Evolutionary conservation across 2,329 filamentous ascomycete genomes (phyloP).

Genomic region (Daldinia eschscholtzii): DNA sequence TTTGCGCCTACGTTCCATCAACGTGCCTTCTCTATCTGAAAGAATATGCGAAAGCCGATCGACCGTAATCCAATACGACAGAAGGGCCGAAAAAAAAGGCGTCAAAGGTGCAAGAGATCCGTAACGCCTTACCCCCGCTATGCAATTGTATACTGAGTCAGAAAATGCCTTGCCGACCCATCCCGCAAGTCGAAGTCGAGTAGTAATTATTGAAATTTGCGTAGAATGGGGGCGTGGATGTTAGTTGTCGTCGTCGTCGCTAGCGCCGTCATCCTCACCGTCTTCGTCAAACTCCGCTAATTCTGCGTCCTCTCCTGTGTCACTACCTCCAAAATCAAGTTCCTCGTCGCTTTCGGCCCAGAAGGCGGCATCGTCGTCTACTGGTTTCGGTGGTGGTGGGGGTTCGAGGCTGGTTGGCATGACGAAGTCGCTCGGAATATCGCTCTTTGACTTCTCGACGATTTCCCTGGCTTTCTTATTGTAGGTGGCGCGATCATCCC

Average conservation of each 20-base stretch:
- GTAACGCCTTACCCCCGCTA: constrained; percentile 52
- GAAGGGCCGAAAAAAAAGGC: constrained; percentile 21
- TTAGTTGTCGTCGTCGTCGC: constrained; percentile 63
- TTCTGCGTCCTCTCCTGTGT: constrained; percentile 71
- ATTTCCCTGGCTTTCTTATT: constrained; percentile 76
- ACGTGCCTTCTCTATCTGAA: constrained; percentile 32
- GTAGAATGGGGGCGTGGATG: constrained; percentile 30
- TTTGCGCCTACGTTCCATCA: constrained; percentile 8
- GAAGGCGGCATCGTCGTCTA: constrained; percentile 82
- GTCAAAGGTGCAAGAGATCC: constrained; percentile 41
- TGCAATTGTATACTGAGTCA: constrained; percentile 48
- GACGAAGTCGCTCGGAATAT: constrained; percentile 82
- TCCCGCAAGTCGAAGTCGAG: constrained; percentile 10
- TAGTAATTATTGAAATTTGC: constrained; percentile 14
- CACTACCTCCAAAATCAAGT: constrained; percentile 82
- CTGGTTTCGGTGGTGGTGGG: constrained; percentile 70
- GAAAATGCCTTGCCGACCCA: constrained; percentile 16
- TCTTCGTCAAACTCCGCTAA: constrained; percentile 71
- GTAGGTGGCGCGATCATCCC: constrained; percentile 78
- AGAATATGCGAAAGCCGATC: constrained; percentile 33
- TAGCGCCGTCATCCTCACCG: constrained; percentile 67
- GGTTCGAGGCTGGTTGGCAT: constrained; percentile 83
- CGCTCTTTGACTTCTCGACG: constrained; percentile 78
- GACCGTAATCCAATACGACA: constrained; percentile 30
- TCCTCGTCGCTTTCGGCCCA: constrained; percentile 83